Conservation (phyloP, 768 basidiomycete species). For the Boletus sp. region DNA sequence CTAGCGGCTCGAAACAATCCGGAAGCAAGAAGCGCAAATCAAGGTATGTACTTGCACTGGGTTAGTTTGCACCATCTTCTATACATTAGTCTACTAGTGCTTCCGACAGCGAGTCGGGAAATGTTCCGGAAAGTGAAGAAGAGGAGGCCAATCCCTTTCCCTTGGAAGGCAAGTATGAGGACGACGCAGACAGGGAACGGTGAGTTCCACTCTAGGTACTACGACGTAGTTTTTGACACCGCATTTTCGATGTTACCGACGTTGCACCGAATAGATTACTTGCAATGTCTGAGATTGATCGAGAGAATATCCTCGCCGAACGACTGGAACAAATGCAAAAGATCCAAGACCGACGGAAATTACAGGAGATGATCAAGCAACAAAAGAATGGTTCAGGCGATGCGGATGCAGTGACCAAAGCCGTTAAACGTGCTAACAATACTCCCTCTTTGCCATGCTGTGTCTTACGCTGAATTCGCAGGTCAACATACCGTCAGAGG, state of each 20-base stretch:
- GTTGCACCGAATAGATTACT: slow-evolving; percentile 53
- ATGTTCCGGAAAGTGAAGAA: slow-evolving; percentile 61
- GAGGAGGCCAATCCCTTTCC: slow-evolving; percentile 73
- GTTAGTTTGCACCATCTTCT: neutral
- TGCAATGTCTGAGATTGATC: slow-evolving; percentile 79
- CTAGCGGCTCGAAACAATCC: slow-evolving; percentile 40
- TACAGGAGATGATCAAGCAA: slow-evolving; percentile 71
- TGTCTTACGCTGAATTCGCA: slow-evolving; percentile 27
- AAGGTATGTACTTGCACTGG: slow-evolving; percentile 49
- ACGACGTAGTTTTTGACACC: slow-evolving; percentile 28
- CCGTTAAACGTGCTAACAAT: slow-evolving; percentile 66
- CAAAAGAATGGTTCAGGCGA: slow-evolving; percentile 49
- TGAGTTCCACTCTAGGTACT: slow-evolving; percentile 43
- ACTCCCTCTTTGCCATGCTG: neutral
- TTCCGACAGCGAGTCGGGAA: slow-evolving; percentile 46
- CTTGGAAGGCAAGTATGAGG: slow-evolving; percentile 85
- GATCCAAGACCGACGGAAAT: slow-evolving; percentile 62
- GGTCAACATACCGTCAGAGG: slow-evolving; percentile 74
- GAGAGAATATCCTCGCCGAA: slow-evolving; percentile 80
- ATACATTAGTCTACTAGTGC: slow-evolving; percentile 26
- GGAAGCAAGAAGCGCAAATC: slow-evolving; percentile 66
- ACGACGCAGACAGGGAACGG: slow-evolving; percentile 80
- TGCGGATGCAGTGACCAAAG: slow-evolving; percentile 62
- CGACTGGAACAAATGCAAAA: slow-evolving; percentile 80
- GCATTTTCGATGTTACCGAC: slow-evolving; percentile 5